phyloP scores from a whole-genome alignment of 148 eudicot species.

The Cornus florida region DNA sequence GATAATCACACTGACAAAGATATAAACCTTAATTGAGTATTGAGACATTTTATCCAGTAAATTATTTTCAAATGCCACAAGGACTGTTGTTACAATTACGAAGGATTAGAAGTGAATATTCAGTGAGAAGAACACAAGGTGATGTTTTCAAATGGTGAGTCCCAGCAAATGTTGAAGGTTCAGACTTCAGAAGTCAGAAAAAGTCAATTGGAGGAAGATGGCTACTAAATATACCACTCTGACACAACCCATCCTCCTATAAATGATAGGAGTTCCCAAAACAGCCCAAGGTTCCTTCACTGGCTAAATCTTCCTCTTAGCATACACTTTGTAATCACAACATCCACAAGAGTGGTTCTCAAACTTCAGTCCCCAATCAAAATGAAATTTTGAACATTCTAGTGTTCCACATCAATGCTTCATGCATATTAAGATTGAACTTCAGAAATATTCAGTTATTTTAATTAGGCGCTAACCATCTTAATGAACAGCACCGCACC shows the following conservation, averaged over 20 bases:
- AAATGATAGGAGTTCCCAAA: not conserved
- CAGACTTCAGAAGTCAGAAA: not conserved
- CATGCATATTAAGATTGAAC: not conserved
- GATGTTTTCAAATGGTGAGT: not conserved
- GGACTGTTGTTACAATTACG: not conserved
- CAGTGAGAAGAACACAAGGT: not conserved
- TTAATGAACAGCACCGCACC: not conserved
- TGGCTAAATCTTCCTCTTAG: not conserved
- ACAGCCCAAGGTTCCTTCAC: not conserved
- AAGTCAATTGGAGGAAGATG: not conserved
- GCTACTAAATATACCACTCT: not conserved
- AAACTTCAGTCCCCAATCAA: not conserved
- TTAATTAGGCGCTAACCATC: not conserved
- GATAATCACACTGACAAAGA: not conserved
- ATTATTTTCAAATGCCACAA: not conserved
- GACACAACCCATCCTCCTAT: not conserved
- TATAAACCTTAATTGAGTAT: not conserved
- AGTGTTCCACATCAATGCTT: not conserved
- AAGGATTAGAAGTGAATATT: not conserved
- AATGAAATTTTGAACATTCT: not conserved
- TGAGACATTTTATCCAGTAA: not conserved
- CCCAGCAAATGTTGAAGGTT: not conserved
- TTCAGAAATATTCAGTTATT: not conserved
- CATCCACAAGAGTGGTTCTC: not conserved
- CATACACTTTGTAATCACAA: not conserved